Base-by-base conservation (phyloP, 192 early-diverging fungal species). In the Backusella sp. region DNA sequence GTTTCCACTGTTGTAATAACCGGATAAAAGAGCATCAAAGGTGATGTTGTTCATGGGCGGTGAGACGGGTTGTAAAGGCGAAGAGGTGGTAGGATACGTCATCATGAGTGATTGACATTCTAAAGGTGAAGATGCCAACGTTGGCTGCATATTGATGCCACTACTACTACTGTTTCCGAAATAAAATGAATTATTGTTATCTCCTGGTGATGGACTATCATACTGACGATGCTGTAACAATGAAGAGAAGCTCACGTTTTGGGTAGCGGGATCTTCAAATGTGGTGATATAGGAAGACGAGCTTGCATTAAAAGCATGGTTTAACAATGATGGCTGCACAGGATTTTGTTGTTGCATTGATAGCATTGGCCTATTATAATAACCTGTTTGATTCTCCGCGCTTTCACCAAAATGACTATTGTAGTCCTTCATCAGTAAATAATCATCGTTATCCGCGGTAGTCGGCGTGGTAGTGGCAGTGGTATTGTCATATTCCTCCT, bases 401-500 rank as follows among this genome's bases (percentile, higher is more conserved):
- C 19, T 14, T 26, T 49, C 46, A 49, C 46, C 26, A 62, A 62
- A 62, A 62, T 62, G 26, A 49, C 19, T n/a, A 14, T 28, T 62
- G 9, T 62, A 62, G 3, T 62, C 56, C n/a, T 62, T 62, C 56
- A 62, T 28, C 56, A 62, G 12, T 62, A 62, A 14, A 62, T 62
- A 62, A 62, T 62, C 56, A 12, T 62, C 56, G 23, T 59, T 26
- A 23, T 59, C 46, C 15, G 46, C 17, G 46, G 46, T 49, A 6
- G 46, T 49, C 6, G 46, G 46, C 17, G 46, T 49, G 46, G 46
- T 49, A 6, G 46, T 49, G 6, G 46, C 46, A 49, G 46, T 49
- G 46, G 46, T 49, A n/a, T 49, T 49, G n/a, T 59, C 53, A 59
- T 59, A 59, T 0, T 72, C 70, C 12, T 73, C 71, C 15, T 79